Base-by-base conservation (phyloP, 345 rosid genomes). In the Eucalyptus urophylla region DNA sequence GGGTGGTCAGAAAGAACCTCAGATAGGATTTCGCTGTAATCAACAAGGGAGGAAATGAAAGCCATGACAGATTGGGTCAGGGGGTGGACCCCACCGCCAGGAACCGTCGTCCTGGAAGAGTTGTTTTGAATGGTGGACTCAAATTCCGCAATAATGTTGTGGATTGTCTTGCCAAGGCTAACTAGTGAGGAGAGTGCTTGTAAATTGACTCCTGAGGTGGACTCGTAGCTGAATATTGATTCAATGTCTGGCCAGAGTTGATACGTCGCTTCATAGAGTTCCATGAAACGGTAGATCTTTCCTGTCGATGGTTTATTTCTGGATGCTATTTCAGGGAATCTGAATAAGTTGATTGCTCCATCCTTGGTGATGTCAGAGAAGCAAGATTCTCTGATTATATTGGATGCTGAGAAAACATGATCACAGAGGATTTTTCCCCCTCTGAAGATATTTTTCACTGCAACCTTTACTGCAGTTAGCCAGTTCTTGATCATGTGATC, bases 11-110 rank as follows among this genome's bases (percentile, higher is more conserved):
- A 92, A 21, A 96, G 90, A 37, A 98, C 95, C 43, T 95, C 93
- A 51, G 95, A 91, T 58, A 98, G 94, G 33, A 91, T 86, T 13
- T 65, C 90, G 76, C 92, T 92, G 93, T 98, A 90, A 67, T 94
- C 93, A 56, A 94, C 87, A n/a, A 98, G 93, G 53, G 95, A 95
- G 40, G 94, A 88, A 87, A 98, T 67, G 94, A 93, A 97, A 87
- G 89, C 94, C 98, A 97, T 97, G 3, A 93, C 92, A 81, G 95
- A 94, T 47, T 91, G 91, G 8, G 97, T 94, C 86, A 96, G 93
- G 17, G 93, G 97, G 81, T 96, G 99, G 90, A 98, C 91, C 54
- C 97, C 97, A 37, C 97, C 97, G 12, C 99, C 98, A 27, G 94
- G 90, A 14, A 91, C 91, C 6, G 83, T 86, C 29, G 88, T 65